Evolutionary conservation across 805 yeast species (phyloP).

Genomic region (Candida maesae): DNA sequence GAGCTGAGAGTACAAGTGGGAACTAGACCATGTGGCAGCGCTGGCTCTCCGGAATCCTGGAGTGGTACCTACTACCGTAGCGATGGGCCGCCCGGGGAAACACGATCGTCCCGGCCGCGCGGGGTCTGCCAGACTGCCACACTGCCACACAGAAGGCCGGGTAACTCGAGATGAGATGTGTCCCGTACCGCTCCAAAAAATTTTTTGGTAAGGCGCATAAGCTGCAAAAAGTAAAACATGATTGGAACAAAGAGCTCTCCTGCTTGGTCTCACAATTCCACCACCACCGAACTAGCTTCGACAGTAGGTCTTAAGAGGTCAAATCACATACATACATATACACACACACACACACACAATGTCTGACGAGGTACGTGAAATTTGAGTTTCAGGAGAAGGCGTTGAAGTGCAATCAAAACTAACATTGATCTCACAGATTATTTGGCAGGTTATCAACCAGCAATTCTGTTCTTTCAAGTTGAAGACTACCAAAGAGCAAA

Average conservation of each 20-base stretch:
- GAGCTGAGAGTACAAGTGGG: too few relatives aligned
- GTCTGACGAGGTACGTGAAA: conserved; percentile 27
- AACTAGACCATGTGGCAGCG: too few relatives aligned
- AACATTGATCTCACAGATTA: conserved; percentile 46
- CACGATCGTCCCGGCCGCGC: too few relatives aligned
- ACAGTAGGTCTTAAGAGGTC: not conserved
- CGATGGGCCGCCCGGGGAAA: too few relatives aligned
- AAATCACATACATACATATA: conserved; percentile 1
- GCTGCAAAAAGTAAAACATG: conserved; percentile 10
- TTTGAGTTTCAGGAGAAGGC: not conserved
- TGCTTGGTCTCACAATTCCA: too few relatives aligned
- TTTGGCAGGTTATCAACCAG: conserved; percentile 96
- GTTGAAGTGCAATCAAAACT: conserved; percentile 1
- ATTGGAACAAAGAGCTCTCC: conserved; percentile 5
- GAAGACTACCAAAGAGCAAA: conserved; percentile 83
- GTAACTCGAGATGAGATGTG: conserved; percentile 17
- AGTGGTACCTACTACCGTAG: too few relatives aligned
- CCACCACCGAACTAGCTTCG: not conserved
- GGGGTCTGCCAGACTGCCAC: not conserved
- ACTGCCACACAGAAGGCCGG: conserved; percentile 5
- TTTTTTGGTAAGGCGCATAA: conserved; percentile 9
- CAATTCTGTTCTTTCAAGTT: conserved; percentile 94
- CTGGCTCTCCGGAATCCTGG: too few relatives aligned
- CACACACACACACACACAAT: conserved; percentile 9
- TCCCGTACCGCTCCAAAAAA: conserved; percentile 15